phyloP scores from a whole-genome alignment of 495 filamentous ascomycete species.

The Podospora pseudocomata region DNA sequence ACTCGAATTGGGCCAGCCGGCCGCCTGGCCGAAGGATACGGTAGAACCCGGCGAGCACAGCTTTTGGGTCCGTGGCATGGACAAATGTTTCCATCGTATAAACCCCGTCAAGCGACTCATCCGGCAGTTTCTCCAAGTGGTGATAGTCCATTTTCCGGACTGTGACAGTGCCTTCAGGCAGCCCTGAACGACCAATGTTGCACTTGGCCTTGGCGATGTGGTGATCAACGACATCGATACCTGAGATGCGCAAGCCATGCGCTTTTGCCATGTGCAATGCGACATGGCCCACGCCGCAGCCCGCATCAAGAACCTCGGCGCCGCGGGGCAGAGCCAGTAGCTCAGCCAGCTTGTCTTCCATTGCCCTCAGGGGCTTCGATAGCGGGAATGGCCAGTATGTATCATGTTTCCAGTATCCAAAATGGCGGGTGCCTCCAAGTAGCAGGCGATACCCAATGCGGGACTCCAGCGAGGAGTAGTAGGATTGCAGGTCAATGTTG shows the following conservation, averaged over 20 bases:
- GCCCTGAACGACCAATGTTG: constrained; percentile 37
- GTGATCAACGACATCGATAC: constrained; percentile 51
- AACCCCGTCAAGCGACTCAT: constrained; percentile 47
- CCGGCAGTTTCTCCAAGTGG: constrained; percentile 41
- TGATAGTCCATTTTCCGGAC: constrained; percentile 53
- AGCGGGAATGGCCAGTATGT: constrained; percentile 52
- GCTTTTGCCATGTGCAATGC: constrained; percentile 44
- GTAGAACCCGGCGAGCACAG: constrained; percentile 46
- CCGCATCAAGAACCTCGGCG: constrained; percentile 49
- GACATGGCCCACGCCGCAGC: constrained; percentile 51
- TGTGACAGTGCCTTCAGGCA: constrained; percentile 36
- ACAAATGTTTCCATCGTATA: constrained; percentile 61
- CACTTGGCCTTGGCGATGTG: constrained; percentile 45
- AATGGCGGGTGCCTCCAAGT: constrained; percentile 50
- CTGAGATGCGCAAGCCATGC: constrained; percentile 40
- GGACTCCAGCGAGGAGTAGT: constrained; percentile 43
- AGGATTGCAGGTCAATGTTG: constrained; percentile 22
- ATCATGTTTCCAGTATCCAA: constrained; percentile 47
- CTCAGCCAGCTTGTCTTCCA: constrained; percentile 49
- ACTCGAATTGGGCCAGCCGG: constrained; percentile 37
- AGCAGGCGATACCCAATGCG: constrained; percentile 48
- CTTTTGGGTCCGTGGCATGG: constrained; percentile 50
- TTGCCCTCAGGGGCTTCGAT: constrained; percentile 35
- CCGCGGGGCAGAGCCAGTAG: constrained; percentile 36
- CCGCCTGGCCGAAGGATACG: constrained; percentile 51